Evolutionary conservation across 2,329 filamentous ascomycete genomes (phyloP).

Genomic region (Rachicladosporium sp.): DNA sequence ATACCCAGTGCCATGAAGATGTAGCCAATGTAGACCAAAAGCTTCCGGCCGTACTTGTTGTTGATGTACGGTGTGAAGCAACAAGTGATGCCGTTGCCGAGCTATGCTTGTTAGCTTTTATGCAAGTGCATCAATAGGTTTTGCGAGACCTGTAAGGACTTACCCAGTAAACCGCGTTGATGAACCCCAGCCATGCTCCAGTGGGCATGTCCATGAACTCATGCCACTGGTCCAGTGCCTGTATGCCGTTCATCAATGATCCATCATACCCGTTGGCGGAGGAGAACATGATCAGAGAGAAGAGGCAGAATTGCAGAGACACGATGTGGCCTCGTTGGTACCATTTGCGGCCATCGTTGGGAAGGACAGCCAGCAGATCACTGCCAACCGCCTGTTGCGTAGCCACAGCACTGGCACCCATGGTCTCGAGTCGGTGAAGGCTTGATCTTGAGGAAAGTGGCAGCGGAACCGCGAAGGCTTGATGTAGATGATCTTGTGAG

Average conservation of each 20-base stretch:
- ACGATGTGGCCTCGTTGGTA: conserved; percentile 12
- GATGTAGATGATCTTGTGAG: too few relatives aligned
- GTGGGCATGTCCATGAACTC: conserved; percentile 19
- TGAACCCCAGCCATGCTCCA: conserved; percentile 20
- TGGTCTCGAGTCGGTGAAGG: too few relatives aligned
- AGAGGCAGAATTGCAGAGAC: conserved; percentile 8
- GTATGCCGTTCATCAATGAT: conserved; percentile 10
- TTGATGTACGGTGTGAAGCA: conserved; percentile 20
- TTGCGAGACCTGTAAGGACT: too few relatives aligned
- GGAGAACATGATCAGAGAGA: conserved; percentile 9
- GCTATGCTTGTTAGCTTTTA: too few relatives aligned
- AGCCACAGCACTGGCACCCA: background rate
- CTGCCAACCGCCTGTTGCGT: conserved; percentile 8
- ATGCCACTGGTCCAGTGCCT: conserved; percentile 23
- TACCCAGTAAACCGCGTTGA: conserved; percentile 16
- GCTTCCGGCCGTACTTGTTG: conserved; percentile 25
- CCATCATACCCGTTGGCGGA: conserved; percentile 9
- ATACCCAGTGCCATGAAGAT: conserved; percentile 22
- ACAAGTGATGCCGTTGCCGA: conserved; percentile 18
- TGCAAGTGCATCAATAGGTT: too few relatives aligned
- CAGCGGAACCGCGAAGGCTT: too few relatives aligned
- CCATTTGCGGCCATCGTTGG: conserved; percentile 8
- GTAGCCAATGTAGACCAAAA: conserved; percentile 22
- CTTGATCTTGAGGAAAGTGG: too few relatives aligned
- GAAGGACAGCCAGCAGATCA: conserved; percentile 9